Conservation (phyloP, 129 eudicot genomes). For the Smallanthus sonchifolius region DNA sequence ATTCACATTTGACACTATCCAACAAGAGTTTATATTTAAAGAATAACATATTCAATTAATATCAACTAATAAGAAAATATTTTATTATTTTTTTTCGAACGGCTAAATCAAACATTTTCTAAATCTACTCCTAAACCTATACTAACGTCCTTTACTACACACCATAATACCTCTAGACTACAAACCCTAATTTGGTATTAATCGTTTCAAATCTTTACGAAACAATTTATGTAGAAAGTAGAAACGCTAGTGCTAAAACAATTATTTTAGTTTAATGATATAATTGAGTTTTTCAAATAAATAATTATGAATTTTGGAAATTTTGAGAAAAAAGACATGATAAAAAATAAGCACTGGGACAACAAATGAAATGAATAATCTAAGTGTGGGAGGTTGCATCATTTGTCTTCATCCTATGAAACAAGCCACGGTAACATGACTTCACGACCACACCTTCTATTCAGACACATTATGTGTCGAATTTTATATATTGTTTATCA, state of each 20-base stretch:
- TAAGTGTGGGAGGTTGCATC: conserved; percentile 16
- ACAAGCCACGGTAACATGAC: conserved; percentile 20
- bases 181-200: too few species aligned
- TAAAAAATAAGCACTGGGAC: conserved; percentile 14
- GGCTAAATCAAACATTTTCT: too few species aligned
- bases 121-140: too few species aligned
- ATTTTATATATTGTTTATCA: not conserved
- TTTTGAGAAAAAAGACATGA: conserved; percentile 9
- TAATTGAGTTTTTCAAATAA: not conserved
- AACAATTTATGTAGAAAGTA: too few species aligned
- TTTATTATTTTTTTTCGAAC: too few species aligned
- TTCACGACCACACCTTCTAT: not conserved
- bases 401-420: conserved; percentile 20
- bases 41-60: too few species aligned
- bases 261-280: not conserved
- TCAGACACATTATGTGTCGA: not conserved
- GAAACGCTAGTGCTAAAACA: not conserved
- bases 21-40: too few species aligned
- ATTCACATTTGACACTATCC: too few species aligned
- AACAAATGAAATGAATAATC: conserved; percentile 21
- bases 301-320: not conserved
- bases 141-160: too few species aligned
- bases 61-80: too few species aligned
- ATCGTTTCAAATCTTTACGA: too few species aligned
- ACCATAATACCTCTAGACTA: too few species aligned